phyloP scores from a whole-genome alignment of 2,329 filamentous ascomycete genomes.

The Helicocarpus griseus region DNA sequence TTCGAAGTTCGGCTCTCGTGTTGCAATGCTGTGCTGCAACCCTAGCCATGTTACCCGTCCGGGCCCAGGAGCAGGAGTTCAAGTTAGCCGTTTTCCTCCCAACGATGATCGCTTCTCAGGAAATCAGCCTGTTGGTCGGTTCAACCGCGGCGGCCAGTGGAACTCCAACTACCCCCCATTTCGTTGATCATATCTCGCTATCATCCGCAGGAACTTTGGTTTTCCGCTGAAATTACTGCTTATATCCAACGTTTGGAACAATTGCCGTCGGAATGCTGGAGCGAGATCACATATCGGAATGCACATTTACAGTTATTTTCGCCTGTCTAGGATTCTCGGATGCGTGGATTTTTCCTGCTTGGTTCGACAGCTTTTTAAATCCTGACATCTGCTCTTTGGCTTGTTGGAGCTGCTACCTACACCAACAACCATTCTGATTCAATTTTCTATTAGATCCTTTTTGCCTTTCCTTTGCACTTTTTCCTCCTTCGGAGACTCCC shows the following conservation, averaged over 20 bases:
- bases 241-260: background rate
- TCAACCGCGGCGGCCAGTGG: constrained; percentile 29
- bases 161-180: constrained; percentile 27
- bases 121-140: constrained; percentile 29
- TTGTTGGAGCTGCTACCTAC: constrained; percentile 13
- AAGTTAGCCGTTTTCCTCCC: constrained; percentile 50
- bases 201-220: constrained; percentile 2
- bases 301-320: constrained; percentile 16
- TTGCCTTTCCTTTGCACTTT: constrained; percentile 16
- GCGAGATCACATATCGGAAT: constrained; percentile 10
- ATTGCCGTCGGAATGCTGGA: background rate
- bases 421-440: constrained; percentile 14
- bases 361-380: constrained; percentile 14
- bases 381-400: constrained; percentile 18
- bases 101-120: constrained; percentile 28
- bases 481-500: constrained; percentile 7
- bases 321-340: constrained; percentile 17
- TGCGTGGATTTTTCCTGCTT: constrained; percentile 15
- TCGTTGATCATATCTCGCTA: constrained; percentile 19
- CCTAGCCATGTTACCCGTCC: constrained; percentile 81
- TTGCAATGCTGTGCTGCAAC: constrained; percentile 98
- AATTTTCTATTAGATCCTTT: constrained; percentile 15
- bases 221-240: background rate
- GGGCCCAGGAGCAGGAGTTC: constrained; percentile 66
- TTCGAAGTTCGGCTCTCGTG: constrained; percentile 95